phyloP scores from a whole-genome alignment of 257 asterid genomes.

The Leonotis leonurus region DNA sequence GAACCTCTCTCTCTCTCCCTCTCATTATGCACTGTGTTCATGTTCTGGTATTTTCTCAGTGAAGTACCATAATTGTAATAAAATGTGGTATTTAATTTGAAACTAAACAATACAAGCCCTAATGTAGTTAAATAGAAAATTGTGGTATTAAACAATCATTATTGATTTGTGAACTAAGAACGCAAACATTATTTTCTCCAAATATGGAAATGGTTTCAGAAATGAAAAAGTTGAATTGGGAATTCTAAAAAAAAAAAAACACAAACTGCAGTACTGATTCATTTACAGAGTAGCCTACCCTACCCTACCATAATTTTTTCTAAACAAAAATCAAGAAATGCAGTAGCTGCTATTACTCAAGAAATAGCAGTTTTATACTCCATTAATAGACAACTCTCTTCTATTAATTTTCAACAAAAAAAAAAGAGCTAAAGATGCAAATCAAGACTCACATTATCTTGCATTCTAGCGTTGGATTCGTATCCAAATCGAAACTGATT shows the following conservation, averaged over 20 bases:
- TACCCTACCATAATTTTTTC: neutral
- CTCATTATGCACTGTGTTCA: neutral
- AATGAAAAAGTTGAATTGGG: neutral
- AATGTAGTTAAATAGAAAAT: neutral
- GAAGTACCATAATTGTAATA: conserved; percentile 14
- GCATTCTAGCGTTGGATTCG: too few species aligned
- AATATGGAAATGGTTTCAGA: neutral
- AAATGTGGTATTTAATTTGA: too few species aligned
- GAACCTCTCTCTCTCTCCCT: neutral
- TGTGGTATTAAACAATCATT: too few species aligned
- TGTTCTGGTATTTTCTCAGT: neutral
- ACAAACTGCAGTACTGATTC: neutral
- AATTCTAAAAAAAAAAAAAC: neutral
- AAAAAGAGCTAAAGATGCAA: conserved; percentile 51
- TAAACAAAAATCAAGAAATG: neutral
- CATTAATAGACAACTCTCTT: neutral
- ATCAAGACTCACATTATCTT: conserved; percentile 86
- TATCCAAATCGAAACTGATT: conserved; percentile 39
- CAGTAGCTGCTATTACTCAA: too few species aligned
- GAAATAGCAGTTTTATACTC: conserved; percentile 7
- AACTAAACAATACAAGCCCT: too few species aligned
- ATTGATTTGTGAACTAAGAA: neutral
- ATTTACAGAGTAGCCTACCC: neutral
- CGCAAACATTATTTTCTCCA: neutral
- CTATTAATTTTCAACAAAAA: neutral